Evolutionary conservation across 352 stramenopile species (phyloP), one percentile per base, ranked within the genome.

Genomic region (Peronospora destructor): DNA sequence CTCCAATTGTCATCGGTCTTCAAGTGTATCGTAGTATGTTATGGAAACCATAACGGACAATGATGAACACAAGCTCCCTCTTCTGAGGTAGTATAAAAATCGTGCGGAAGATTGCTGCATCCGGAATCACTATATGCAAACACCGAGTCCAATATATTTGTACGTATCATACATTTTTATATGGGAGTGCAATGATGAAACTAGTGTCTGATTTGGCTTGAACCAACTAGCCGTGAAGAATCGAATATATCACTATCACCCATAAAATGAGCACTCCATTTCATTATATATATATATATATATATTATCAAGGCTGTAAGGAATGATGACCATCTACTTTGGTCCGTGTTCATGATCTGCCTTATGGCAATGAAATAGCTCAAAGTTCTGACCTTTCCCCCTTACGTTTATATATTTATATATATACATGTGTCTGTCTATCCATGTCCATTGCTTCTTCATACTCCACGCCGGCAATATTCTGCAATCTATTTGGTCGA

Each of bases 171-270:
- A n/a, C n/a, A n/a, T n/a, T n/a, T n/a, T n/a, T n/a, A n/a, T n/a
- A n/a, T n/a, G n/a, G n/a, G 59, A 66, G 64, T 84, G 81, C 81
- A 51, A 90, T 90, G 81, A 92, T 90, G 81, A 87, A 90, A 85
- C 50, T 39, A 59, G 56, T 74, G 52, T 66, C 78, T 84, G 68
- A 87, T 76, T 71, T 82, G 82, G 82, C 82, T 93, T 93, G 79
- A 68, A 93, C 82, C 82, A 93, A 93, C 82, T 91, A 93, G 82
- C 79, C 77, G 53, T 93, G 82, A 87, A 74, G 82, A 89, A 46
- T 88, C 67, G 56, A 89, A 91, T 82, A 80, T 87, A 90, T 87
- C 79, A 93, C 79, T 90, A 93, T 93, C 82, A 93, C 82, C 82
- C 82, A 93, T 93, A 91, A 91, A 88, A 86, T 93, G 82, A 93